phyloP scores from a whole-genome alignment of 441 rosid species.

The Eutrema salsugineum region DNA sequence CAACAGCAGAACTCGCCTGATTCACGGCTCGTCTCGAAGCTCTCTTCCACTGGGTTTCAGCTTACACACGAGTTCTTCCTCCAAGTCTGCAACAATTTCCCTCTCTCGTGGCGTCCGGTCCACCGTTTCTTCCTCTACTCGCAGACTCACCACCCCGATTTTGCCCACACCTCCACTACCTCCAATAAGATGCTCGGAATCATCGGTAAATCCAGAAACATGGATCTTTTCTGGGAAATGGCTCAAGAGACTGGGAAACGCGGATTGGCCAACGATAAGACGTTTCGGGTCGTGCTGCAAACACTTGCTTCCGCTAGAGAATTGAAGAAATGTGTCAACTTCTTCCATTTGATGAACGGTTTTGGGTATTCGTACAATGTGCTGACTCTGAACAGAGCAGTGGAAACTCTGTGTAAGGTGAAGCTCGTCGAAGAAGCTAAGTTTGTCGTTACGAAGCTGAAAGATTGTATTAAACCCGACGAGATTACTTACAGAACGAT shows the following conservation, averaged over 20 bases:
- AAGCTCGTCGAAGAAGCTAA: slow-evolving; percentile 70
- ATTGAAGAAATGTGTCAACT: slow-evolving; percentile 60
- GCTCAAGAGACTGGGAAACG: slow-evolving; percentile 43
- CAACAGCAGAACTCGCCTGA: slow-evolving; percentile 71
- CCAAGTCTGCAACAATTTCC: slow-evolving; percentile 84
- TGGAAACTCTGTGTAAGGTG: slow-evolving; percentile 49
- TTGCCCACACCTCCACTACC: slow-evolving; percentile 50
- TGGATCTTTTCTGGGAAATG: slow-evolving; percentile 65
- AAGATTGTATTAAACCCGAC: slow-evolving; percentile 46
- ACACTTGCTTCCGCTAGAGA: slow-evolving; percentile 62
- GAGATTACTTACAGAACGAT: slow-evolving; percentile 58
- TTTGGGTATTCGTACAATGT: slow-evolving; percentile 46
- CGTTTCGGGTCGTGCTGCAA: slow-evolving; percentile 52
- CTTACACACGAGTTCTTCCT: slow-evolving; percentile 78
- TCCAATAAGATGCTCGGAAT: slow-evolving; percentile 65
- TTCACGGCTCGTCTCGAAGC: slow-evolving; percentile 55
- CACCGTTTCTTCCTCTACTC: slow-evolving; percentile 68
- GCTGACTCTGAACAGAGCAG: slow-evolving; percentile 49
- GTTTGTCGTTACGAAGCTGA: slow-evolving; percentile 52
- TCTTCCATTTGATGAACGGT: slow-evolving; percentile 60
- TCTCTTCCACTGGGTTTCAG: slow-evolving; percentile 39
- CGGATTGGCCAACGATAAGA: slow-evolving; percentile 57
- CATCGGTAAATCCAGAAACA: slow-evolving; percentile 63
- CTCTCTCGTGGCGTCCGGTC: slow-evolving; percentile 81
- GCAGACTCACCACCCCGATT: slow-evolving; percentile 35